Evolutionary conservation across 768 basidiomycete species (phyloP).

Genomic region (Lentinula raphanica): DNA sequence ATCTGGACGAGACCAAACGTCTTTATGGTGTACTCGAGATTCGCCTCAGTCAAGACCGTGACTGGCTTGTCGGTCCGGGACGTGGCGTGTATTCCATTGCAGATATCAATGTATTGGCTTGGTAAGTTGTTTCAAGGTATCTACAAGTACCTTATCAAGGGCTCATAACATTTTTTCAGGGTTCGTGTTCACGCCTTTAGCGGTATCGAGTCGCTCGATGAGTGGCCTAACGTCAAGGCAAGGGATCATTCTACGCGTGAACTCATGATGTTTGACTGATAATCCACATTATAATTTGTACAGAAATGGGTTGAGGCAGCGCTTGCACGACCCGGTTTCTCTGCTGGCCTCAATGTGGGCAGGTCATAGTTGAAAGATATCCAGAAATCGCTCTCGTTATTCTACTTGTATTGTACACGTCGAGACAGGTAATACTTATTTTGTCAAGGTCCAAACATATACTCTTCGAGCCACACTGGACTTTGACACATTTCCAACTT

Average conservation of each 20-base stretch:
- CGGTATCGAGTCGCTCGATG: constrained; percentile 53
- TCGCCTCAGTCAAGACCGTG: constrained; percentile 57
- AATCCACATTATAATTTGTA: too few relatives aligned
- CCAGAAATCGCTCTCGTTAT: neutral
- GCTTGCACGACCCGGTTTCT: constrained; percentile 7
- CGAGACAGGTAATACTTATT: too few relatives aligned
- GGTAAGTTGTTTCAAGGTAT: constrained; percentile 31
- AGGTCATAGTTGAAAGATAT: neutral
- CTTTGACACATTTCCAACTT: neutral
- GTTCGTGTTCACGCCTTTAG: constrained; percentile 41
- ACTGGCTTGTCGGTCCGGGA: constrained; percentile 76
- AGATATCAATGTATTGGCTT: constrained; percentile 64
- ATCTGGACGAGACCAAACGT: constrained; percentile 75
- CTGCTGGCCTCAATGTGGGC: constrained; percentile 5
- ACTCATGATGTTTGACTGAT: neutral
- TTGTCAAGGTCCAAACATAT: too few relatives aligned
- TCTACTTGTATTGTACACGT: neutral
- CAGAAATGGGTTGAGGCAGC: constrained; percentile 22
- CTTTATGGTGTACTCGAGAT: constrained; percentile 81
- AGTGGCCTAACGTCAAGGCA: constrained; percentile 61
- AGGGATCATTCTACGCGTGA: neutral
- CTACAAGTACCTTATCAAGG: neutral
- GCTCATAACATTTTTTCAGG: constrained; percentile 33
- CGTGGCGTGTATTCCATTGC: constrained; percentile 66
- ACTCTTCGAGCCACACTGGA: too few relatives aligned